Base-by-base conservation (phyloP, 106 monocot species). In the Dioscorea dumetorum region DNA sequence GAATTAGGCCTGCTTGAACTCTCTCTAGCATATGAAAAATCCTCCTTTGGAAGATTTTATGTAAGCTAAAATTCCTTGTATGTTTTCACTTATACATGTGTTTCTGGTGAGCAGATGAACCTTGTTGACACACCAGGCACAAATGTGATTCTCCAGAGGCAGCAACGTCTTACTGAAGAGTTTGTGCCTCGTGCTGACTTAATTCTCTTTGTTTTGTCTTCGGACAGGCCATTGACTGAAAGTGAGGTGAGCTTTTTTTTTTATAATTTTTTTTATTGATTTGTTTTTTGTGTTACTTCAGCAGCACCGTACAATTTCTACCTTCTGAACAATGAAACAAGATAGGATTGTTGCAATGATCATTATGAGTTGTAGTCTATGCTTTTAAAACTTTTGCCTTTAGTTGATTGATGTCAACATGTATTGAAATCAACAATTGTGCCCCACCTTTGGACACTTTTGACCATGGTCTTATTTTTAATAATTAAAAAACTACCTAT, bases 121-220 rank as follows among this genome's bases (percentile, higher is more conserved):
- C 82, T 97, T 70, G 97, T 97, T 72, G 97, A 97, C 77, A 97
- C 97, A 63, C 97, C 97, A 53, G 97, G 97, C 54, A 97, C 97
- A 60, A 97, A 97, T 85, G 97, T 97, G 51, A 92, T 97, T 80
- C 88, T 97, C 50, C 91, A 92, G 68, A 92, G 92, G 62, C 97
- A 97, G 73, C 91, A 97, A 77, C 82, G 89, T 13, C 87, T 97
- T 49, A 97, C 97, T 69, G 97, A 97, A 77, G 97, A 97, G 54
- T 97, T 82, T 75, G 84, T 97, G 71, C 97, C 97, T 57, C 92
- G 87, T 74, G 97, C 97, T 72, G 97, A 97, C 81, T 64, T 97
- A 60, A 71, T 97, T 78, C 80, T 97, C 22, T 97, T 97, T 90
- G 82, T 89, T 67, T 58, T 97, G 66, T 97, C 97, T 59, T 79